Base-by-base conservation (phyloP, 140 eudicot species). In the Erigeron philadelphicus region DNA sequence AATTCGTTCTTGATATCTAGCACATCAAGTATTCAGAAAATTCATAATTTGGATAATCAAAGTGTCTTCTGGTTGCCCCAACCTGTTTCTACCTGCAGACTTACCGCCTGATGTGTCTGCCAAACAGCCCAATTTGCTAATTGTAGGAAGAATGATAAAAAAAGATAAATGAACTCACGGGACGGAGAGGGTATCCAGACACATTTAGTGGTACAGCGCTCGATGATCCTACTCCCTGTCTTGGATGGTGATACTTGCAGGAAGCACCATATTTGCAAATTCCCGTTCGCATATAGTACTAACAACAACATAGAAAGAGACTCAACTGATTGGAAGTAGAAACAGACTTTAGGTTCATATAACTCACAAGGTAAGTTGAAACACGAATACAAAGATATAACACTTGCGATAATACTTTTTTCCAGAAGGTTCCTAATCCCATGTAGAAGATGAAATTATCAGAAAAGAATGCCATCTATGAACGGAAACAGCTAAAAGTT, bases 251-350 rank as follows among this genome's bases (percentile, higher is more conserved):
- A 78, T 92, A 92, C 72, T 88, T 92, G 81, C 98, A 92, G 10
- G 98, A 86, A 71, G 82, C 86, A 38, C 98, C 98, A 76, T 72
- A 92, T 65, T 88, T 92, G 72, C 98, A 92, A 70, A 77, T 79
- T 62, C 96, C 93, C n/a, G 96, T 89, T 83, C 96, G 84, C 98
- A 89, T 84, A 72, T 75, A 92, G 76, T 92, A 86, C 98, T 92
- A 75, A 35, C 46, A 72, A 8, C 3, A 7, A 54, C 35, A 46
- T 31, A 49, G 0, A 66, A 12, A 21, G 3, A 52, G 2, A 41
- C 60, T 48, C 40, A 23, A 12, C 49, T 61, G 35, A 59, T 10
- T 10, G 25, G 7, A 8, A 58, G 38, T 31, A 31, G 38, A 31
- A 31, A 31, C 38, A 31, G 5, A 31, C 5, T 31, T 31, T 16